Percentiles rank a stretch among this genome's conserved stretches.
Evolutionary conservation across 176 grass and related monocot genomes (phyloP).

Genomic region (Themeda triandra): DNA sequence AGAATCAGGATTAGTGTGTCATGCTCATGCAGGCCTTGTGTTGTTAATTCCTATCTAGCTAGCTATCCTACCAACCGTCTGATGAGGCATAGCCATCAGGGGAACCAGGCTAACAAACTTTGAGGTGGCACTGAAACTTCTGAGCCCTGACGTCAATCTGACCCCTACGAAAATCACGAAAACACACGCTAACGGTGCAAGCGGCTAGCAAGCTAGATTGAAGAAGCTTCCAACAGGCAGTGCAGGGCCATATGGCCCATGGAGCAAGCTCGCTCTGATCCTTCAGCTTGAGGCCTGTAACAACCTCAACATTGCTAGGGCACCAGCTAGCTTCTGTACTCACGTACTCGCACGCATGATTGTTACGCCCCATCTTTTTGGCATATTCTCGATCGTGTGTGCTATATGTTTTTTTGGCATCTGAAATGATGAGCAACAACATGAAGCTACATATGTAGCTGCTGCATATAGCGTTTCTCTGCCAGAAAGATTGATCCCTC

Average conservation of each 20-base stretch:
- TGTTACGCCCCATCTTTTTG: constrained; percentile 37
- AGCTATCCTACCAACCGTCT: constrained; percentile 41
- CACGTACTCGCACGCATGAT: constrained; percentile 18
- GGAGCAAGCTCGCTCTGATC: not conserved
- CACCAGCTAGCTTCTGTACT: constrained; percentile 17
- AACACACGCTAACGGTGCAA: not conserved
- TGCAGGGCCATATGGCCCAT: no score
- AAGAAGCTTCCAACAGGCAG: constrained; percentile 22
- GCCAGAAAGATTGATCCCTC: not conserved
- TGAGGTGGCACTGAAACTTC: constrained; percentile 49
- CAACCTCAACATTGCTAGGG: constrained; percentile 50
- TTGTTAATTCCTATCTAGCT: constrained; percentile 23
- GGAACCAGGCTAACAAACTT: constrained; percentile 66
- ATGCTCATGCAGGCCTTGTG: not conserved
- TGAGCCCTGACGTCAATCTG: not conserved
- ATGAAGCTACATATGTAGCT: not conserved
- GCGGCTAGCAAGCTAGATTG: not conserved
- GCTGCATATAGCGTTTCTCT: not conserved
- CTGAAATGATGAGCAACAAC: not conserved
- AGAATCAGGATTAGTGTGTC: not conserved
- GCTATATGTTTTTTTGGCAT: not conserved
- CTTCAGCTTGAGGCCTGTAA: constrained; percentile 27
- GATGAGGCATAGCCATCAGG: constrained; percentile 50
- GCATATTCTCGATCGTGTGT: constrained; percentile 9
- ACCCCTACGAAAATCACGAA: not conserved